These are phyloP conservation scores for Sporothrix euskadiensis DNA, from an alignment of 2,329 filamentous ascomycete genomes.

Conservation along the genomic window DNA sequence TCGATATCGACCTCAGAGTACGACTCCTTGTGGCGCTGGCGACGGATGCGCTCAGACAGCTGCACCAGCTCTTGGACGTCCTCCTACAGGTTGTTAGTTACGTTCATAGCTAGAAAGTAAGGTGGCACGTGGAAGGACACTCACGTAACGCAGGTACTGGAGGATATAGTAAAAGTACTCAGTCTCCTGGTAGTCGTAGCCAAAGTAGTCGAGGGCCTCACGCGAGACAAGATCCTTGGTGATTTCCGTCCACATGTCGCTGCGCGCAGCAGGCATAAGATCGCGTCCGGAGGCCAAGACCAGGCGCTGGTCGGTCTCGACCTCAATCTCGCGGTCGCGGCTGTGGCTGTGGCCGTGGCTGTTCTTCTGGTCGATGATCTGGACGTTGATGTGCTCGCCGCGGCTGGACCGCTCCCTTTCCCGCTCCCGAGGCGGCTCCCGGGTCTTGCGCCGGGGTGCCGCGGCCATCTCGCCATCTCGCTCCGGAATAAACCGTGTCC, in stretches of 20 bases:
- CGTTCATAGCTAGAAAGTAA: not conserved
- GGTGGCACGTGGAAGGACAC: slow-evolving; percentile 41
- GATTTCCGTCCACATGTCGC: slow-evolving; percentile 92
- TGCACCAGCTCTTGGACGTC: slow-evolving; percentile 84
- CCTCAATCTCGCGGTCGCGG: slow-evolving; percentile 52
- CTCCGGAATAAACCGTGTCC: slow-evolving; percentile 72
- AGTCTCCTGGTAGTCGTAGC: slow-evolving; percentile 89
- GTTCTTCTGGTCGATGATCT: slow-evolving; percentile 47
- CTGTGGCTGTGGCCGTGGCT: slow-evolving; percentile 44
- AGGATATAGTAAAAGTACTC: slow-evolving; percentile 90
- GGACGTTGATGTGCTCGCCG: slow-evolving; percentile 47
- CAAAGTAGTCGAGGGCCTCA: slow-evolving; percentile 80
- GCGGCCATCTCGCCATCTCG: slow-evolving; percentile 50
- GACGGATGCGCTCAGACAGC: slow-evolving; percentile 78
- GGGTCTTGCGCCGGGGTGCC: slow-evolving; percentile 30
- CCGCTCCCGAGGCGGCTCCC: slow-evolving; percentile 35
- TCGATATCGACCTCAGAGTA: slow-evolving; percentile 45
- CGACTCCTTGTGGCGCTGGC: slow-evolving; percentile 52
- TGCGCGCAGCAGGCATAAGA: slow-evolving; percentile 48
- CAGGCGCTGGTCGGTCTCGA: slow-evolving; percentile 56
- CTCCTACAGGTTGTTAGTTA: slow-evolving; percentile 61
- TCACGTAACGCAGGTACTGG: slow-evolving; percentile 83
- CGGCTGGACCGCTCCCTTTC: slow-evolving; percentile 35
- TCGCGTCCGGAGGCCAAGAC: slow-evolving; percentile 41
- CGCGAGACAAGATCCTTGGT: slow-evolving; percentile 86